These are phyloP conservation scores for Epichloe sibirici DNA, from an alignment of 2,329 filamentous ascomycete species.

Conservation along the genomic window DNA sequence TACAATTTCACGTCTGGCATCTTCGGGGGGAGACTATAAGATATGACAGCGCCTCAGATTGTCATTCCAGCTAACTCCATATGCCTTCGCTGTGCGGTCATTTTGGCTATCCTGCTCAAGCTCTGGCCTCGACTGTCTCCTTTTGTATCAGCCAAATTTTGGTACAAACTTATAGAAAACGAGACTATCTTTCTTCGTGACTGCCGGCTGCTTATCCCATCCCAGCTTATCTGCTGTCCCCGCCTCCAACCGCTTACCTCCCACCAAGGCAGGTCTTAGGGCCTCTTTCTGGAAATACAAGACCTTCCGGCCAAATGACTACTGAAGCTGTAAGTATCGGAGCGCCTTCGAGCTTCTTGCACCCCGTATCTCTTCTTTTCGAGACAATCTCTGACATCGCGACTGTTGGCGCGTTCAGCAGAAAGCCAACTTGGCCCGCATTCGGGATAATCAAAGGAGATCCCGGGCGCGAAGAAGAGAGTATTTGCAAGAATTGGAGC, in stretches of 20 bases:
- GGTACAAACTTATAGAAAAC: neutral
- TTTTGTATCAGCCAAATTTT: neutral
- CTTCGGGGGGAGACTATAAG: neutral
- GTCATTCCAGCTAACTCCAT: neutral
- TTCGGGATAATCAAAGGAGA: slow-evolving; percentile 65
- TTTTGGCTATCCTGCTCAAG: neutral
- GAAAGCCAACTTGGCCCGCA: slow-evolving; percentile 37
- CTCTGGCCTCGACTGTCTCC: neutral
- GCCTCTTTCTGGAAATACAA: neutral
- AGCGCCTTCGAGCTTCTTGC: neutral
- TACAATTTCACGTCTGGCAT: neutral
- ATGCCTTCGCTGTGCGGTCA: neutral
- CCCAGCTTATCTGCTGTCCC: neutral
- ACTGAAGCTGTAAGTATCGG: slow-evolving; percentile 11
- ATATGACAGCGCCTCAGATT: neutral
- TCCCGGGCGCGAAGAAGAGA: slow-evolving; percentile 64
- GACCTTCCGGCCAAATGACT: slow-evolving; percentile 10
- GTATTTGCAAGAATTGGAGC: slow-evolving; percentile 58
- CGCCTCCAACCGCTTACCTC: slow-evolving; percentile 2
- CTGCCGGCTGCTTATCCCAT: neutral
- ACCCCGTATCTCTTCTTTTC: neutral
- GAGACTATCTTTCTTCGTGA: neutral
- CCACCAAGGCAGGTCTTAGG: neutral
- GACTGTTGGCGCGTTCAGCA: slow-evolving; percentile 15
- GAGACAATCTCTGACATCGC: neutral